A percentile compares a stretch with the other conserved stretches of the same genome.
These are phyloP conservation scores for Lentinula detonsa DNA, from an alignment of 768 basidiomycete species.

Conservation along the genomic window DNA sequence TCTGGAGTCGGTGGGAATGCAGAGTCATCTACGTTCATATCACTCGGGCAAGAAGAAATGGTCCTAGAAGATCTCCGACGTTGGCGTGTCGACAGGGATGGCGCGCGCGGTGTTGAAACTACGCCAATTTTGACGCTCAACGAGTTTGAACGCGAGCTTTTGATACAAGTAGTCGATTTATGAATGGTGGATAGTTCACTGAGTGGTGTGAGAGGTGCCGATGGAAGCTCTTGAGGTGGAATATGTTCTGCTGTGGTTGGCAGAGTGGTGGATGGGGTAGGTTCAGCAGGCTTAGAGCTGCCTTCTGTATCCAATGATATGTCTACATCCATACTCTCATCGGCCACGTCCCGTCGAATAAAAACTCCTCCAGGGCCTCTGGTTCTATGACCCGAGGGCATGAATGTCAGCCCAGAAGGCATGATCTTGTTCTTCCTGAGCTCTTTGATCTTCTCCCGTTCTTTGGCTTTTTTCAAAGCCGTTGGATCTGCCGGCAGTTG, in stretches of 20 bases:
- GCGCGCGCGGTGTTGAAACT: not conserved
- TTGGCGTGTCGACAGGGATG: constrained; percentile 7
- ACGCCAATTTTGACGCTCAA: not conserved
- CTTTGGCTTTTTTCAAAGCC: constrained; percentile 34
- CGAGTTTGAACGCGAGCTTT: not conserved
- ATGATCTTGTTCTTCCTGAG: constrained; percentile 46
- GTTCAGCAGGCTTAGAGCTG: not conserved
- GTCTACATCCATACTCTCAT: constrained; percentile 59
- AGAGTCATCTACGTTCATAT: constrained; percentile 13
- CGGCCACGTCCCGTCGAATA: constrained; percentile 49
- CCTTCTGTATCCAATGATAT: constrained; percentile 33
- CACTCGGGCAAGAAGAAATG: constrained; percentile 5
- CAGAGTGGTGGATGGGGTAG: not conserved
- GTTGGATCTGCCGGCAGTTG: constrained; percentile 25
- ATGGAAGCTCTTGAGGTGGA: not conserved
- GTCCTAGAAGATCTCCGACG: constrained; percentile 8
- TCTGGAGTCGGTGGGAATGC: constrained; percentile 2
- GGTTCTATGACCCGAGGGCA: constrained; percentile 12
- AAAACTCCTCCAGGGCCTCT: constrained; percentile 36
- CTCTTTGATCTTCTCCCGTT: constrained; percentile 48
- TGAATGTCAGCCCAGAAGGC: constrained; percentile 14
- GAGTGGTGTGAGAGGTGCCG: not conserved
- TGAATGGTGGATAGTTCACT: not conserved
- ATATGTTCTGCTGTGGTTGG: not conserved
- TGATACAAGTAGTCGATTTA: not conserved